These are phyloP conservation scores for Saturnispora silvae DNA, from an alignment of 805 yeast genomes.

Conservation along the genomic window DNA sequence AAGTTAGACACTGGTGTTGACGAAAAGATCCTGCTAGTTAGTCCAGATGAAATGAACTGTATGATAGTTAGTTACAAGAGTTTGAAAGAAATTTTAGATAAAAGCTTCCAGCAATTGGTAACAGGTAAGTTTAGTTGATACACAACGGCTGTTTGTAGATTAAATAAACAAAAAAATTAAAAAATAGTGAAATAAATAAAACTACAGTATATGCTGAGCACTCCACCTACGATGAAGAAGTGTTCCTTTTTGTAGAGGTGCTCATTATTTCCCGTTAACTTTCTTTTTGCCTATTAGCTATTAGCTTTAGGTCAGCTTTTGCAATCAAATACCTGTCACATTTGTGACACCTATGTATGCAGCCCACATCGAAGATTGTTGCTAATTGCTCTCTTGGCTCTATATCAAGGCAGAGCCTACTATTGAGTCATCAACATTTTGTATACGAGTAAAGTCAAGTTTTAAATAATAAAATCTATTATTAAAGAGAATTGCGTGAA, in stretches of 20 bases:
- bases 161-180: conserved; percentile 2
- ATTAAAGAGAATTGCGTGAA: no score
- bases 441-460: not conserved
- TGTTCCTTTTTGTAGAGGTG: no score
- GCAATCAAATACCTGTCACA: no score
- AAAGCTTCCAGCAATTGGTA: conserved; percentile 46
- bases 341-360: no score
- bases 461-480: no score
- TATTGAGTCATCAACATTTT: not conserved
- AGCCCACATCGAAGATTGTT: no score
- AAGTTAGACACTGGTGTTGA: conserved; percentile 88
- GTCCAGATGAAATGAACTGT: conserved; percentile 79
- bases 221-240: not conserved
- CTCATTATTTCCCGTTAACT: not conserved
- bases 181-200: not conserved
- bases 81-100: conserved; percentile 58
- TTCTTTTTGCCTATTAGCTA: not conserved
- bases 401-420: no score
- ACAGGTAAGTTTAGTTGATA: conserved; percentile 5
- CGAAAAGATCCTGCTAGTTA: conserved; percentile 69
- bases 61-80: conserved; percentile 79
- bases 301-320: no score
- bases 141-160: conserved; percentile 1
- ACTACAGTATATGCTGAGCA: not conserved
- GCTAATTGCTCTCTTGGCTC: no score